Evolutionary conservation across 768 basidiomycete species (phyloP), one percentile per base, ranked within the genome.

Genomic region (Podaxis sp.): DNA sequence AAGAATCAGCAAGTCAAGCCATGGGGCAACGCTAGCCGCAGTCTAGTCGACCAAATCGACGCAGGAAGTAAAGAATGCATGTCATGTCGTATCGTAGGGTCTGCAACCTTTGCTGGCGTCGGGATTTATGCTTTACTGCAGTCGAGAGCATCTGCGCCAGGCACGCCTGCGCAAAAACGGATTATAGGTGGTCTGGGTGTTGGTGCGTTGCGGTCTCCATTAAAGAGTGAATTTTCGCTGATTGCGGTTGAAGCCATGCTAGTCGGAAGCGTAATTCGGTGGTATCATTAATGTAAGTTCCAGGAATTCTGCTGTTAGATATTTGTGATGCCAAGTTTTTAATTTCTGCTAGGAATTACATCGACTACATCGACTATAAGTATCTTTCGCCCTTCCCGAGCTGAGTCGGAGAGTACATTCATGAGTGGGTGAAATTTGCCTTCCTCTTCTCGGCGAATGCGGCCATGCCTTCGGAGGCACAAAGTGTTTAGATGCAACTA

Each of bases 391-490:
- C 48, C 9, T 22, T 49, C 11, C 9, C 3, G 19, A 26, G 49
- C 49, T 4, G 28, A 24, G 11, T 19, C 26, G 13, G 19, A 4
- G 13, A 24, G 24, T 51, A 12, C 26, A 17, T 36, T 73, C 68
- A 83, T 49, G 76, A 73, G 75, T 96, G 83, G 33, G 87, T 87
- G 78, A 94, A 99, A 24, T 84, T 81, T 15, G 96, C 79, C 76
- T 91, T 91, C 72, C 96, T 84, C 82, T 98, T 99, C 76, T 97
- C 93, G 9, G 88, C 87, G 70, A 99, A 99, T 22, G 96, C 96
- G 24, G 81, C 73, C 96, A 99, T 99, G 19, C 96, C 96, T 96
- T 67, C 26, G 28, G 33, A 60, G 48, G 64, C 26, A 26, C 52
- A 57, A 49, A n/a, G 9, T 5, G 8, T 13, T 54, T 30, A 49